Percentiles rank a stretch among this genome's conserved stretches.
phyloP scores from a whole-genome alignment of 148 eudicot genomes.

The Tetragonia tetragonoides region DNA sequence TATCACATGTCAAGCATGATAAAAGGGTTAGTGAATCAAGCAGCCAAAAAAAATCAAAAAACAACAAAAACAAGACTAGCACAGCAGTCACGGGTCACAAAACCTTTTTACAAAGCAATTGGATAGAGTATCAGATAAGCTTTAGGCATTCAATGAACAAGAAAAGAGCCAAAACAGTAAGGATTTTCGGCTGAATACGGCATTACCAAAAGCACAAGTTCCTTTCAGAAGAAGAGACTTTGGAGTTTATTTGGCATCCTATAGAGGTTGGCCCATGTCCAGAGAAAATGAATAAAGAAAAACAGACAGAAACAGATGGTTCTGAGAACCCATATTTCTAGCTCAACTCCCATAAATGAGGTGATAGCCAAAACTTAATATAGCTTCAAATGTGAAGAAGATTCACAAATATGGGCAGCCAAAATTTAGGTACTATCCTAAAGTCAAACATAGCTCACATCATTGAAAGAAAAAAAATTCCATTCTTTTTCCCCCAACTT shows the following conservation, averaged over 20 bases:
- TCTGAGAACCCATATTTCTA: conserved; percentile 15
- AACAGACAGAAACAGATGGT: conserved; percentile 20
- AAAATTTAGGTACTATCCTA: conserved; percentile 9
- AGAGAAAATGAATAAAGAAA: conserved; percentile 5
- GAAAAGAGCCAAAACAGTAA: conserved; percentile 17
- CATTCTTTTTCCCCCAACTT: conserved; percentile 5
- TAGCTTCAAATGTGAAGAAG: neutral
- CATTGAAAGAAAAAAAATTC: conserved; percentile 10
- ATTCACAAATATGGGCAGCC: conserved; percentile 12
- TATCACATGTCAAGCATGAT: too few relatives aligned
- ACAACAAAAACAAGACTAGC: neutral
- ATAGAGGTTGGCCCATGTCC: conserved; percentile 19
- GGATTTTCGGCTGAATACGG: neutral
- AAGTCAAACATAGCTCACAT: neutral
- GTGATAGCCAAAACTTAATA: conserved; percentile 4
- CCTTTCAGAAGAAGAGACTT: conserved; percentile 21
- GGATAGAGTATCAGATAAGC: conserved; percentile 23
- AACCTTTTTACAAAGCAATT: conserved; percentile 18
- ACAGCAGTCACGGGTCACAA: conserved; percentile 25
- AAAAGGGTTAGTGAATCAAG: neutral
- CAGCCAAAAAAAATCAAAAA: neutral
- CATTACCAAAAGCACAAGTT: conserved; percentile 19
- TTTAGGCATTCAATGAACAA: conserved; percentile 37
- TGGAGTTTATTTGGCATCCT: conserved; percentile 18
- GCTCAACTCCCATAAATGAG: conserved; percentile 18